Evolutionary conservation across 2,329 filamentous ascomycete genomes (phyloP).

Genomic region (Bipolaris cookei): DNA sequence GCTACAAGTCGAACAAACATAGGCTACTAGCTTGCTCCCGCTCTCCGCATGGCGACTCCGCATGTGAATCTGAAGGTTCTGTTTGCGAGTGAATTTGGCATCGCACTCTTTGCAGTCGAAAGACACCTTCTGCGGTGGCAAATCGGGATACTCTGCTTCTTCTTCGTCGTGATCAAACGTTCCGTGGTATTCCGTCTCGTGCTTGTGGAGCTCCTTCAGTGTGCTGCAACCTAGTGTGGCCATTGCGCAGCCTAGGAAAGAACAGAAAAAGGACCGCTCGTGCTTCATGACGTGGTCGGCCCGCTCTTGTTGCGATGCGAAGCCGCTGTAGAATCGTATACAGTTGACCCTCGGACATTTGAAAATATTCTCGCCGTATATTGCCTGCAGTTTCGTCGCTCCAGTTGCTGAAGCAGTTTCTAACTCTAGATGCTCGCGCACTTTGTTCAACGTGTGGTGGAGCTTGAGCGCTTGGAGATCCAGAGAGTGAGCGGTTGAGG

Average conservation of each 20-base stretch:
- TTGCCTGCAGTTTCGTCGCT: not conserved
- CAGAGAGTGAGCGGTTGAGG: not conserved
- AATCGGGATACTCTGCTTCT: constrained; percentile 9
- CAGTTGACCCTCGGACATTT: constrained; percentile 13
- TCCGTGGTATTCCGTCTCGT: constrained; percentile 9
- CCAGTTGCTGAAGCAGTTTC: not conserved
- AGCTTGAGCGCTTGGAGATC: not conserved
- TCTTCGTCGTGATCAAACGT: constrained; percentile 9
- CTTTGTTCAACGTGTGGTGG: not conserved
- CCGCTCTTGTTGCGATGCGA: not conserved
- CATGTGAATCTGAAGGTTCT: constrained; percentile 13
- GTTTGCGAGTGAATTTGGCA: constrained; percentile 12
- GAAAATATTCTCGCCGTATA: constrained; percentile 10
- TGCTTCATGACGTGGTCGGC: constrained; percentile 10
- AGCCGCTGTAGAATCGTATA: constrained; percentile 11
- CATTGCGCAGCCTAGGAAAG: constrained; percentile 11
- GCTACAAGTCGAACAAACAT: constrained; percentile 10
- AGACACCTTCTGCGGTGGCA: not conserved
- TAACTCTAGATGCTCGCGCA: not conserved
- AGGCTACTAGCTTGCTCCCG: not conserved
- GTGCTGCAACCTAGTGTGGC: constrained; percentile 8
- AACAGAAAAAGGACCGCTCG: constrained; percentile 14
- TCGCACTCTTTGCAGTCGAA: constrained; percentile 10
- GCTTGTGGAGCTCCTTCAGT: constrained; percentile 9
- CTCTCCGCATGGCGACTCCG: constrained; percentile 9